Conservation (phyloP, 1,139 yeast species). For the Eremothecium sinecaudum region DNA sequence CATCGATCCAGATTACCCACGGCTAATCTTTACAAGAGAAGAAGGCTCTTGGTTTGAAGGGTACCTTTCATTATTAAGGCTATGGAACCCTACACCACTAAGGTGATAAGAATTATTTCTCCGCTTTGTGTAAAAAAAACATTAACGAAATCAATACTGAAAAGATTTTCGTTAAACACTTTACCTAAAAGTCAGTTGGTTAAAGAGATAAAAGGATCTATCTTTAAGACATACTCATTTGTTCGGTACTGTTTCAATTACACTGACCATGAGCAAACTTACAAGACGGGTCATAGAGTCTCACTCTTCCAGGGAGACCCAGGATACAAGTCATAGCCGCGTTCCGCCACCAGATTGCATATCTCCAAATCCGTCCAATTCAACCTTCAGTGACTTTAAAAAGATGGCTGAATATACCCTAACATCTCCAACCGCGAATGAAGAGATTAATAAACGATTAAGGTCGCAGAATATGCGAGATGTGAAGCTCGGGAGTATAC, state of each 20-base stretch:
- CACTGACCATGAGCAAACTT: too few relatives aligned
- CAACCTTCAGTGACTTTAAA: slow-evolving; percentile 4
- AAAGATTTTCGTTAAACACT: too few relatives aligned
- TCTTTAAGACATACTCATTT: too few relatives aligned
- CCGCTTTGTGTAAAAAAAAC: slow-evolving; percentile 1
- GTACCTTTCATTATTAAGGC: too few relatives aligned
- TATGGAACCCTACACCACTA: too few relatives aligned
- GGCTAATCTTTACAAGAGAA: too few relatives aligned
- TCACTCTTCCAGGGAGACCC: neutral
- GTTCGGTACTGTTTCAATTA: too few relatives aligned
- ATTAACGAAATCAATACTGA: neutral
- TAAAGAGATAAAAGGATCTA: too few relatives aligned
- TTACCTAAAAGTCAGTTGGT: too few relatives aligned
- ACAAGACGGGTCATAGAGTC: slow-evolving; percentile 2
- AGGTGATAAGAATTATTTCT: too few relatives aligned
- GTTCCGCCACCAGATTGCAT: slow-evolving; percentile 20
- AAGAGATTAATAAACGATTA: slow-evolving; percentile 3
- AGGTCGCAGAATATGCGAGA: slow-evolving; percentile 1
- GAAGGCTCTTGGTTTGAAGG: too few relatives aligned
- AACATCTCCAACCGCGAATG: slow-evolving; percentile 1
- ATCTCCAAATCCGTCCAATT: slow-evolving; percentile 13
- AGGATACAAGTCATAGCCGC: slow-evolving; percentile 7
- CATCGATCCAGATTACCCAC: too few relatives aligned
- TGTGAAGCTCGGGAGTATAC: slow-evolving; percentile 10
- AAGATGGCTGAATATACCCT: slow-evolving; percentile 4